These are phyloP conservation scores for Oryza rufipogon DNA, from an alignment of 176 grass and related monocot species.

Conservation along the genomic window DNA sequence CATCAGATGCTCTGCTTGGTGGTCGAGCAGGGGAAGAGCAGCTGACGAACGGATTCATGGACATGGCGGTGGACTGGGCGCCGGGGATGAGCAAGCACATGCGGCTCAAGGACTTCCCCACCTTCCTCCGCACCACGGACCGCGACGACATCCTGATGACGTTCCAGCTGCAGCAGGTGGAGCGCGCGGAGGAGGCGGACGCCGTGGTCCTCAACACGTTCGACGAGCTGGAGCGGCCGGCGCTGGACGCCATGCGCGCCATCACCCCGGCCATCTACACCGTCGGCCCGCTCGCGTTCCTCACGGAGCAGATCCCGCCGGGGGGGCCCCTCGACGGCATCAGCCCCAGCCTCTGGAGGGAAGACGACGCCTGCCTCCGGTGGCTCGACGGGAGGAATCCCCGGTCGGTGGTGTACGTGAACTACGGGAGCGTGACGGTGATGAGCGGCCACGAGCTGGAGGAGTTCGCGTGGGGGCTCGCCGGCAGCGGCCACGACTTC, in stretches of 20 bases:
- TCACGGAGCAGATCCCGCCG: neutral
- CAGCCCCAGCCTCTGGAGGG: constrained; percentile 27
- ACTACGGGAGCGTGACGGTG: constrained; percentile 42
- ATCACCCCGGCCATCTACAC: constrained; percentile 40
- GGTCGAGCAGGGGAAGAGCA: constrained; percentile 30
- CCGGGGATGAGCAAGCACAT: constrained; percentile 39
- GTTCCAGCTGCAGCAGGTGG: constrained; percentile 26
- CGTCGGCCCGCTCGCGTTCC: constrained; percentile 43
- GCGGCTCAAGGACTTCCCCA: constrained; percentile 39
- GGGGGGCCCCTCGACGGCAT: neutral
- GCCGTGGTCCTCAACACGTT: constrained; percentile 54
- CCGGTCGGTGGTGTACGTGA: constrained; percentile 50
- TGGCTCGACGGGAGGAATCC: constrained; percentile 45
- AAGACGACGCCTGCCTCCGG: constrained; percentile 5
- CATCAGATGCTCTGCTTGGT: neutral
- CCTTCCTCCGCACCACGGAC: constrained; percentile 42
- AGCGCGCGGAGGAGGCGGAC: constrained; percentile 8
- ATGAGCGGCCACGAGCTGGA: constrained; percentile 29
- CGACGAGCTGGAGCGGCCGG: constrained; percentile 43
- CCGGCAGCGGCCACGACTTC: constrained; percentile 55
- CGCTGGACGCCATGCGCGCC: constrained; percentile 42
- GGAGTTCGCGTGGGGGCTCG: constrained; percentile 90
- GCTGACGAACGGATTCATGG: constrained; percentile 43
- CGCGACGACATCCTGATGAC: constrained; percentile 25
- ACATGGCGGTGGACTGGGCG: constrained; percentile 20